Conservation (phyloP, 208 protist species). For the Trypanosoma avium region DNA sequence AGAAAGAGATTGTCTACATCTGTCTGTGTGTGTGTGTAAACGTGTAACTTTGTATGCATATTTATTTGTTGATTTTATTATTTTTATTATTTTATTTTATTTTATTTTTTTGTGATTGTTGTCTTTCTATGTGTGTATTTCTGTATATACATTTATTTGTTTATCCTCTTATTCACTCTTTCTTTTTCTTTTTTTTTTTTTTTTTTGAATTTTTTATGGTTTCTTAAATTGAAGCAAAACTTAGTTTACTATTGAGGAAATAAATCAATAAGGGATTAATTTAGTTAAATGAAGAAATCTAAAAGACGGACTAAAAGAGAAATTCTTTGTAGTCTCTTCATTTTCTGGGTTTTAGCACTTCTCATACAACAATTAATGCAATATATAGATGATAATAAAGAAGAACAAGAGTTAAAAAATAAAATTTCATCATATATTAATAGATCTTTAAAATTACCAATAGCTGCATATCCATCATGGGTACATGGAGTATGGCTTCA, state of each 20-base stretch:
- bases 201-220: conserved; percentile 7
- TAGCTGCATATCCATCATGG: not conserved
- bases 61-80: too few relatives aligned
- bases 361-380: conserved; percentile 1
- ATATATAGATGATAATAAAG: not conserved
- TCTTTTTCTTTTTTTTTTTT: conserved; percentile 15
- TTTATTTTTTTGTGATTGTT: not conserved
- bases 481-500: conserved; percentile 6
- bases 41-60: too few relatives aligned
- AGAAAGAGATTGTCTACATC: too few relatives aligned
- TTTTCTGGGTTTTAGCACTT: not conserved
- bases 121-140: not conserved
- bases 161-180: not conserved
- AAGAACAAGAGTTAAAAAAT: not conserved
- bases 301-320: conserved; percentile 3
- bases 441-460: not conserved
- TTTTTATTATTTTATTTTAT: too few relatives aligned
- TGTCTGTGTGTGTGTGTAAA: too few relatives aligned
- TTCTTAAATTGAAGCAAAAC: not conserved
- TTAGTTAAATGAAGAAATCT: not conserved
- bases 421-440: not conserved
- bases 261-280: not conserved
- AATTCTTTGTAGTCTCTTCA: not conserved
- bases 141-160: not conserved
- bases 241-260: not conserved